Percentiles rank a stretch among this genome's conserved stretches.
Conservation (phyloP, 495 filamentous ascomycete species). For the Talaromyces trachyspermus region DNA sequence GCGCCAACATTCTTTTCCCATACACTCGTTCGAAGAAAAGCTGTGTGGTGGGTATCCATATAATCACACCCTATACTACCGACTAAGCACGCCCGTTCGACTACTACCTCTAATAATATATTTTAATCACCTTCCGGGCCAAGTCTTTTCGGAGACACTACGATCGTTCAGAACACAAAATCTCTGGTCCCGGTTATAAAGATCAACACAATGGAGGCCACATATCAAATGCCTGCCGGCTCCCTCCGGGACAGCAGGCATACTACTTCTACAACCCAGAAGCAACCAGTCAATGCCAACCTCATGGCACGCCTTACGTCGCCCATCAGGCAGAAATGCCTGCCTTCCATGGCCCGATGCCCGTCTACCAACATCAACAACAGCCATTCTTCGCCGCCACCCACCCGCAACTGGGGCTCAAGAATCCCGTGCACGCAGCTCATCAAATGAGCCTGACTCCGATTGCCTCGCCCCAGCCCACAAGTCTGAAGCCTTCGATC, state of each 20-base stretch:
- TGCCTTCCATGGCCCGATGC: slow-evolving; percentile 44
- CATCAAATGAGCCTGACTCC: slow-evolving; percentile 61
- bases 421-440: slow-evolving; percentile 53
- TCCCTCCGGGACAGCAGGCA: slow-evolving; percentile 63
- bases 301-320: slow-evolving; percentile 75
- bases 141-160: neutral
- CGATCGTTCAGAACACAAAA: neutral
- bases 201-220: slow-evolving; percentile 52
- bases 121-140: neutral
- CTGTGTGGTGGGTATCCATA: no score
- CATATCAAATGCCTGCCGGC: slow-evolving; percentile 43
- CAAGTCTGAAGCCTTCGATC: slow-evolving; percentile 68
- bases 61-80: no score
- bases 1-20: no score
- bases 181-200: no score
- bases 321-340: slow-evolving; percentile 32
- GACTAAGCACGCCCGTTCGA: no score
- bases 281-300: slow-evolving; percentile 62
- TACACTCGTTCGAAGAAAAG: no score
- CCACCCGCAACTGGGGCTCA: slow-evolving; percentile 57
- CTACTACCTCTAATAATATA: no score
- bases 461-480: slow-evolving; percentile 69
- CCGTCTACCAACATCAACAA: slow-evolving; percentile 22
- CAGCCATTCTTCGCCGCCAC: slow-evolving; percentile 42
- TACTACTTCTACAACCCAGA: slow-evolving; percentile 88